These are phyloP conservation scores for Pestalotiopsis sp. DNA, from an alignment of 2,329 filamentous ascomycete genomes.

Conservation along the genomic window DNA sequence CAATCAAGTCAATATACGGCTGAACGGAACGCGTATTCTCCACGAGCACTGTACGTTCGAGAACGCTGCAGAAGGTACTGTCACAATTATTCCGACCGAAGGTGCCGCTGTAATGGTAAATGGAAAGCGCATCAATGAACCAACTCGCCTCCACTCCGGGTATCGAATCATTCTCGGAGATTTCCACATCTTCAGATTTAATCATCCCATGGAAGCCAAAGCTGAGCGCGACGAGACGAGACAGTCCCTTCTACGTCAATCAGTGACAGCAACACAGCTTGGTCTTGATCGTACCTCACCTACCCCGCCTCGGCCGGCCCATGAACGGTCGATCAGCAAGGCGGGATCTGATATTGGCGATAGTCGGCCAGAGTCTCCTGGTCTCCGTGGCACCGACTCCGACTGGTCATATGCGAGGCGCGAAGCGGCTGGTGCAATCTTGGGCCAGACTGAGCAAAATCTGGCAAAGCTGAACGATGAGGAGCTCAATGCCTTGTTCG, in stretches of 20 bases:
- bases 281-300: slow-evolving; percentile 58
- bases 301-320: slow-evolving; percentile 63
- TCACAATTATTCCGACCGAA: slow-evolving; percentile 87
- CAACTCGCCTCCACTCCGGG: slow-evolving; percentile 84
- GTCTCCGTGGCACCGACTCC: slow-evolving; percentile 74
- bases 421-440: slow-evolving; percentile 88
- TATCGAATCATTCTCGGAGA: slow-evolving; percentile 95
- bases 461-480: slow-evolving; percentile 90
- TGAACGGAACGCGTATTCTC: slow-evolving; percentile 92
- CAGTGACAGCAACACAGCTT: slow-evolving; percentile 65
- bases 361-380: slow-evolving; percentile 78
- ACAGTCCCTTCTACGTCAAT: slow-evolving; percentile 84
- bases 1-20: slow-evolving; percentile 79
- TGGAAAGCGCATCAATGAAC: slow-evolving; percentile 83
- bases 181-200: slow-evolving; percentile 98
- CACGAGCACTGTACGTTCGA: slow-evolving; percentile 94
- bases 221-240: slow-evolving; percentile 88
- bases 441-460: slow-evolving; percentile 83
- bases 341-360: slow-evolving; percentile 77
- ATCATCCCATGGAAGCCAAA: slow-evolving; percentile 93
- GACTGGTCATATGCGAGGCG: slow-evolving; percentile 94
- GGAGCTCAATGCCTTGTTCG: slow-evolving; percentile 89
- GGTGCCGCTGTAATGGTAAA: slow-evolving; percentile 99
- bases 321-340: slow-evolving; percentile 81
- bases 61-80: slow-evolving; percentile 80